phyloP scores from a whole-genome alignment of 1,139 yeast species.

The Suhomyces taliae region DNA sequence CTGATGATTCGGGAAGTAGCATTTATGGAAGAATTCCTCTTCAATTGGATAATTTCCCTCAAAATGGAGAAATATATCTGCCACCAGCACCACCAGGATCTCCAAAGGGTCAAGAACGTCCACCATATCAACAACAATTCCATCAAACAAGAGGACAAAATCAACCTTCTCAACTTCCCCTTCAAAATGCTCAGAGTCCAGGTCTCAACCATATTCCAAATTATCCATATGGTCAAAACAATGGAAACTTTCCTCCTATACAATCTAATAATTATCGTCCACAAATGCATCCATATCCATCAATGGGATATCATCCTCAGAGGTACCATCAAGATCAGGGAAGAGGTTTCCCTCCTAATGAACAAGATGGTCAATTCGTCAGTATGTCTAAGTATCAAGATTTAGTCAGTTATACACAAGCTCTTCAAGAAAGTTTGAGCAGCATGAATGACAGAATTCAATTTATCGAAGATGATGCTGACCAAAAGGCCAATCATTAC shows the following conservation, averaged over 20 bases:
- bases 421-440: constrained; percentile 30
- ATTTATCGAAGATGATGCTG: constrained; percentile 18
- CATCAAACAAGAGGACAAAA: no score
- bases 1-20: not conserved
- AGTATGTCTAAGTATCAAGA: constrained; percentile 35
- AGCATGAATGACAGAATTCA: constrained; percentile 27
- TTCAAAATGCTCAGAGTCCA: no score
- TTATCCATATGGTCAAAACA: no score
- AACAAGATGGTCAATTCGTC: constrained; percentile 15
- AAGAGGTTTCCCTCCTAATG: not conserved
- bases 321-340: not conserved
- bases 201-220: no score
- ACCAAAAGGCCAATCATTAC: not conserved
- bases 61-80: not conserved
- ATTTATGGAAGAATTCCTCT: constrained; percentile 1
- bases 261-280: no score
- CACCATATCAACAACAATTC: not conserved
- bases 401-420: constrained; percentile 34
- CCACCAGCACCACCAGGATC: constrained; percentile 9
- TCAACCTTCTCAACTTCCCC: no score
- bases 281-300: no score
- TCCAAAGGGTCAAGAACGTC: constrained; percentile 4
- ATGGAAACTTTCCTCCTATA: no score
- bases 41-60: constrained; percentile 5
- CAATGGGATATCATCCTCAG: not conserved